Conservation (phyloP, 2,329 filamentous ascomycete species). For the Pseudomassariella vexata region DNA sequence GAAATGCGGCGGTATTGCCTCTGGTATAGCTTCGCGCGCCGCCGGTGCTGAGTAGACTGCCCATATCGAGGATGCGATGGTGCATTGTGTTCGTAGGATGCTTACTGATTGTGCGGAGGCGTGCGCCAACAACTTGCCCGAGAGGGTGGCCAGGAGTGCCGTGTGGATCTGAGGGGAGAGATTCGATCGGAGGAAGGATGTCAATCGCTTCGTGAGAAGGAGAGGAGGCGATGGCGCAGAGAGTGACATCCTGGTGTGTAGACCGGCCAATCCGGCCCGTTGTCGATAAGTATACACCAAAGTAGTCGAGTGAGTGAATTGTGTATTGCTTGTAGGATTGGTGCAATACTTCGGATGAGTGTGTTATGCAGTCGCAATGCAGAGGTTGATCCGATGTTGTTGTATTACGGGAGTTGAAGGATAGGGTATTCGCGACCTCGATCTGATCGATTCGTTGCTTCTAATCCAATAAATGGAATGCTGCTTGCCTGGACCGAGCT, state of each 20-base stretch:
- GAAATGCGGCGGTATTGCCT: slow-evolving; percentile 29
- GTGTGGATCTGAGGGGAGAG: slow-evolving; percentile 53
- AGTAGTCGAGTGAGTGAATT: no score
- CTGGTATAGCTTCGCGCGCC: slow-evolving; percentile 33
- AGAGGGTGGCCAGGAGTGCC: slow-evolving; percentile 52
- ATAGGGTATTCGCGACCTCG: no score
- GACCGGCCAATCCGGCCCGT: no score
- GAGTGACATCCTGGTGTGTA: slow-evolving; percentile 15
- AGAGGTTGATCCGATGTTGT: no score
- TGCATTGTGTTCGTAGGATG: slow-evolving; percentile 56
- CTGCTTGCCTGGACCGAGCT: no score
- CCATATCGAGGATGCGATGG: slow-evolving; percentile 58
- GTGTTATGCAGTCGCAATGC: no score
- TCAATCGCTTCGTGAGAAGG: slow-evolving; percentile 61
- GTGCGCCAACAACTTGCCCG: slow-evolving; percentile 59
- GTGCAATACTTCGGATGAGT: no score
- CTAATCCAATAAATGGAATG: no score
- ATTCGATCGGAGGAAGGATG: slow-evolving; percentile 54
- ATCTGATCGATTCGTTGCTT: no score
- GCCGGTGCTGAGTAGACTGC: slow-evolving; percentile 44
- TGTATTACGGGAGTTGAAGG: no score
- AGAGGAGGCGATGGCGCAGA: slow-evolving; percentile 44
- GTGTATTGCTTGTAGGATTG: no score
- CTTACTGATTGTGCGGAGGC: slow-evolving; percentile 50
- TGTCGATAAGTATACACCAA: no score